phyloP scores from a whole-genome alignment of 2,329 filamentous ascomycete species.

The Diaporthe humulicola region DNA sequence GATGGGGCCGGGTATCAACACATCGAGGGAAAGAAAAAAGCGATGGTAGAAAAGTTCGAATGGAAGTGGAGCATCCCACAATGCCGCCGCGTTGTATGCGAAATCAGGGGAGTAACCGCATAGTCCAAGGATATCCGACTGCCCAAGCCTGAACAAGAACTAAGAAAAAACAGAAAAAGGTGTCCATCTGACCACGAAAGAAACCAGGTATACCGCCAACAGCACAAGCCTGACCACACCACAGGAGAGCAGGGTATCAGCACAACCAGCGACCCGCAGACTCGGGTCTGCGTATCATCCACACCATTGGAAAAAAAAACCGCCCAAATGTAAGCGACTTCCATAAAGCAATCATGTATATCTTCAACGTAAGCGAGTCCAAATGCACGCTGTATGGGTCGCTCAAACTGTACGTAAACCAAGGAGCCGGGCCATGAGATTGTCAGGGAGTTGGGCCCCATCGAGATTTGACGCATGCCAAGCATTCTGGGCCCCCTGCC shows the following conservation, averaged over 20 bases:
- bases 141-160: conserved; percentile 30
- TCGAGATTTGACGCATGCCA: conserved; percentile 3
- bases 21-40: conserved; percentile 35
- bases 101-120: conserved; percentile 32
- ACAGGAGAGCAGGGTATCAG: conserved; percentile 38
- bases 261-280: conserved; percentile 30
- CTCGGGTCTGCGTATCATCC: conserved; percentile 23
- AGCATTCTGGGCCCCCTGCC: neutral
- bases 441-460: neutral
- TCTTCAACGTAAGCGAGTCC: conserved; percentile 20
- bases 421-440: neutral
- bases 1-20: conserved; percentile 32
- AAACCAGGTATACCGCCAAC: conserved; percentile 39
- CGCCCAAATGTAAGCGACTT: conserved; percentile 3
- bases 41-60: conserved; percentile 37
- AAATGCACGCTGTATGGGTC: conserved; percentile 13
- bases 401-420: conserved; percentile 9
- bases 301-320: neutral
- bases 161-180: conserved; percentile 25
- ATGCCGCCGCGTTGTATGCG: conserved; percentile 29
- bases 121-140: conserved; percentile 37
- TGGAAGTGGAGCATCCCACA: conserved; percentile 34
- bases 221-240: conserved; percentile 21
- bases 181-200: conserved; percentile 36
- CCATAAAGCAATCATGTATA: conserved; percentile 26